phyloP scores from a whole-genome alignment of 495 filamentous ascomycete species.

The Aspergillus steynii region DNA sequence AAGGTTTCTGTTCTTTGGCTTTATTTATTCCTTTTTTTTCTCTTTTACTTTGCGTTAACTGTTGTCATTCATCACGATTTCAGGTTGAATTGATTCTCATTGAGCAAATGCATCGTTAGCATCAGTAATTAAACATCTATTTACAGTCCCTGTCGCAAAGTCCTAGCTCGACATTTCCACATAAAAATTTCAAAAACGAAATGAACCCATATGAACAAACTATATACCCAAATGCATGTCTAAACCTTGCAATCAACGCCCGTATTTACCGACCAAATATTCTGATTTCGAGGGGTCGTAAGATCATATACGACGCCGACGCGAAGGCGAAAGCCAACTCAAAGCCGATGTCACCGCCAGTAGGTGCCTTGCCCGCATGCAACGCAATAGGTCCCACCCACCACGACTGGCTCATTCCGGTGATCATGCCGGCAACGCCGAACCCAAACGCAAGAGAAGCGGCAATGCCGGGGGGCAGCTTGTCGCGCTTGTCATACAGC shows the following conservation, averaged over 20 bases:
- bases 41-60: too few relatives aligned
- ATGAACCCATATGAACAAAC: background rate
- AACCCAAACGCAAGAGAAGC: constrained; percentile 66
- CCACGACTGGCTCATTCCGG: constrained; percentile 79
- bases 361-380: constrained; percentile 54
- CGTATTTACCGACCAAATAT: constrained; percentile 34
- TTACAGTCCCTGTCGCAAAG: background rate
- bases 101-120: background rate
- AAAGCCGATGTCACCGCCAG: constrained; percentile 75
- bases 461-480: constrained; percentile 71
- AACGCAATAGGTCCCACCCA: constrained; percentile 70
- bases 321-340: constrained; percentile 58
- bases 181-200: background rate
- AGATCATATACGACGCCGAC: constrained; percentile 27
- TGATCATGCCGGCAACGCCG: constrained; percentile 70
- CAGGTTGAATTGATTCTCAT: background rate
- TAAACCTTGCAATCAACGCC: background rate
- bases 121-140: background rate
- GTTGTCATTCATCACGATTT: too few relatives aligned
- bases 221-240: constrained; percentile 20
- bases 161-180: background rate
- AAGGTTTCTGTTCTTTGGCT: too few relatives aligned
- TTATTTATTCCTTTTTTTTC: too few relatives aligned
- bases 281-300: constrained; percentile 40
- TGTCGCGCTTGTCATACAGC: constrained; percentile 57